Base-by-base conservation (phyloP, 164 flowering plant genomes). In the Hamamelis virginiana region DNA sequence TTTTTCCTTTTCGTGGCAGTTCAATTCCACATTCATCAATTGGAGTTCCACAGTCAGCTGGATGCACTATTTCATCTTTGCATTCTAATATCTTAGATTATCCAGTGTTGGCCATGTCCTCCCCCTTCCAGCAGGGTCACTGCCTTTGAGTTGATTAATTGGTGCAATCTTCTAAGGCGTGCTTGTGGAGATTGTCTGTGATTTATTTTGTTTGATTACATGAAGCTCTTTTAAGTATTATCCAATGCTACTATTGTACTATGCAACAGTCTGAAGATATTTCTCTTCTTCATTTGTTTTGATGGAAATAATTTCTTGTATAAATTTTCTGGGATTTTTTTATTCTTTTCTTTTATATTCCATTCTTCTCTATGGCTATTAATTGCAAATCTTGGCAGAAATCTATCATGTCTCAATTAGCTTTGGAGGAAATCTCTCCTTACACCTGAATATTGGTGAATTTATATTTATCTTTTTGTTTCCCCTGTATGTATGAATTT, bases 41-140 rank as follows among this genome's bases (percentile, higher is more conserved):
- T 15, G 87, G 88, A 72, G 76, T 76, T 47, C 72, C 85, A 46
- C 87, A 86, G 27, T 78, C 90, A 15, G 61, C 86, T 12, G 91
- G 88, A 50, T 86, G 78, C 69, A 14, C 83, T 28, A 70, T 82
- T 25, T 47, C 86, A 26, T 70, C 87, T 12, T 53, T 85, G 76
- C 90, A 85, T 75, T 78, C 86, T 44, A 81, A 79, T 69, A 56
- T 82, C 56, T 69, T 84, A 19, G 86, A 80, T 59, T 68, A 77
- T 27, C 83, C 82, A 56, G 69, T 84, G 26, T 46, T 87, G 80
- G 78, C 88, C 21, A 70, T 78, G 65, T 77, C 93, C 25, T 80
- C 88, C 16, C 76, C 87, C 38, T 80, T 76, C 69, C 85, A 78
- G 56, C 86, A 76, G 45, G 67, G 85, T 56, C 89, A 69, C 60